These are phyloP conservation scores for Boletellus sp. DNA, from an alignment of 768 basidiomycete genomes.

Conservation along the genomic window DNA sequence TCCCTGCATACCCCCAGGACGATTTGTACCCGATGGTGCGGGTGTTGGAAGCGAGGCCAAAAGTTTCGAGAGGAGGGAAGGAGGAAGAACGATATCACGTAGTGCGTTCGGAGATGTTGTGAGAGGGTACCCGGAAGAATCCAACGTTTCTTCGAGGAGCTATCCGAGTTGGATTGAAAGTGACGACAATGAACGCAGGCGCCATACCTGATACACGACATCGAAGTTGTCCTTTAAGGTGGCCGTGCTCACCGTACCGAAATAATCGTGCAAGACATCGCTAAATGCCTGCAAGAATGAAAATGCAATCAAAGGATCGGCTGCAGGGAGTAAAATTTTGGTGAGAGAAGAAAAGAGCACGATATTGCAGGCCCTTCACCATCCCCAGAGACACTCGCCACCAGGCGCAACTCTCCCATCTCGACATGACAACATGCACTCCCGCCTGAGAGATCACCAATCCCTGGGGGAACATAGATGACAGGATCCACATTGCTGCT, in stretches of 20 bases:
- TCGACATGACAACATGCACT: slow-evolving; percentile 83
- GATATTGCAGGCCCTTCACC: slow-evolving; percentile 40
- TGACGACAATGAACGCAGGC: background rate
- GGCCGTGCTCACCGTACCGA: slow-evolving; percentile 77
- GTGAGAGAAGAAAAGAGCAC: background rate
- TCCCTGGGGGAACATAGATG: slow-evolving; percentile 53
- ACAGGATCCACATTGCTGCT: slow-evolving; percentile 68
- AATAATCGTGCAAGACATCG: slow-evolving; percentile 81
- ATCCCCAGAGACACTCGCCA: slow-evolving; percentile 82
- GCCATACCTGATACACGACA: slow-evolving; percentile 82
- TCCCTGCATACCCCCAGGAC: slow-evolving; percentile 25
- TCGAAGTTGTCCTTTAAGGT: slow-evolving; percentile 91
- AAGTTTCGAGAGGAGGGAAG: slow-evolving; percentile 77
- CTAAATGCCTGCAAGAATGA: slow-evolving; percentile 84
- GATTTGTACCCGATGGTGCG: slow-evolving; percentile 23
- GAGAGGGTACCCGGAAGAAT: slow-evolving; percentile 86
- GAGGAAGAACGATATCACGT: slow-evolving; percentile 90
- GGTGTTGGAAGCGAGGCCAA: slow-evolving; percentile 37
- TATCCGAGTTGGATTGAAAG: slow-evolving; percentile 27
- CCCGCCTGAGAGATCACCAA: slow-evolving; percentile 39
- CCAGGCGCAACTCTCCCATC: slow-evolving; percentile 68
- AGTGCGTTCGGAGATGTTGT: slow-evolving; percentile 89
- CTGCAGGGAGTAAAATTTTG: slow-evolving; percentile 36
- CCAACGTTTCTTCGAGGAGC: slow-evolving; percentile 94
- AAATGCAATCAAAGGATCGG: slow-evolving; percentile 87